Base-by-base conservation (phyloP, 441 rosid species). In the Rhodomyrtus psidioides region DNA sequence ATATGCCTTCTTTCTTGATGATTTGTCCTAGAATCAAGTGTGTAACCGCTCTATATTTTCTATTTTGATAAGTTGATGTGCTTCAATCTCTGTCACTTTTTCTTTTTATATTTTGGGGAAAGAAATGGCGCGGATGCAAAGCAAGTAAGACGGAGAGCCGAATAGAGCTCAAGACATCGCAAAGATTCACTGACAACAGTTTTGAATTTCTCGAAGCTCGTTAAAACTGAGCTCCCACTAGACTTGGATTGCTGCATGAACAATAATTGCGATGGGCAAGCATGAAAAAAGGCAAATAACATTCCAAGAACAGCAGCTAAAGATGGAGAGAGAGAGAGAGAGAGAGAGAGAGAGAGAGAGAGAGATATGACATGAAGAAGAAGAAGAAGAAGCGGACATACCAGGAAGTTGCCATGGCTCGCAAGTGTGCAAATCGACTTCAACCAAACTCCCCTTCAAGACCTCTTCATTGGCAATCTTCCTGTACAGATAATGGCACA, bases 391-490 rank as follows among this genome's bases (percentile, higher is more conserved):
- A 39, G 59, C 15, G 46, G 60, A 60, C 62, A 55, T 89, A 97
- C 99, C 99, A 55, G 99, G 99, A 90, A 97, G 99, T 87, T 97
- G 98, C 99, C 99, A 97, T 87, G 99, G 99, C 92, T 97, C 99
- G 89, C 99, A 97, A 12, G 93, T 93, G 91, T 97, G 99, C 90
- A 97, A 90, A 88, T 97, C 99, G 82, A 97, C 91, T 75, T 97
- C 99, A 53, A 97, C 93, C 91, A 97, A 91, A 86, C 96, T 95
- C 55, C 99, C 96, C 91, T 94, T 94, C 83, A 95, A 57, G 51
- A 88, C 89, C 12, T 93, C 87, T 28, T 93, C 93, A 88, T 95
- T 93, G 15, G 93, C 83, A 87, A 96, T 89, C 93, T 96, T 97
- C 60, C 95, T 96, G 92, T 91, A 92, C 70, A 97, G 97, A 89